Evolutionary conservation across 495 filamentous ascomycete species (phyloP), one percentile per base, ranked within the genome.

Genomic region (Penicillium salamii): DNA sequence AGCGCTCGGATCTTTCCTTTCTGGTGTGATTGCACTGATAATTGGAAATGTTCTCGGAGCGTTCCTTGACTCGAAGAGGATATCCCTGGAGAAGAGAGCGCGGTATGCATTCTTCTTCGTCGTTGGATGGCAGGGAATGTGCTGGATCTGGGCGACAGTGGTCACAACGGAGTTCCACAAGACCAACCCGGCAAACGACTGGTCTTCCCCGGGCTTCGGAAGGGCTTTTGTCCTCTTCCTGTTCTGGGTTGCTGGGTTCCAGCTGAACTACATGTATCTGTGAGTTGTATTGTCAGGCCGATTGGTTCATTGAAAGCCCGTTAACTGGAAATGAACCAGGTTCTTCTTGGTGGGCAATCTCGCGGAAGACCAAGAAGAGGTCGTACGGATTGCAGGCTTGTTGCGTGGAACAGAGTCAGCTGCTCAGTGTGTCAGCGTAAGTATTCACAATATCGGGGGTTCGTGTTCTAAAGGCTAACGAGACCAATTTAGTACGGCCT

Each of bases 231-330:
- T 70, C 0, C 67, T 85, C 9, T 85, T 80, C 55, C 41, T 85
- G 6, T 76, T 85, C 50, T 72, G 80, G 61, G 78, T 79, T 26
- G 59, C 72, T 18, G 75, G 78, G 0, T 86, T 86, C 56, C 81
- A 86, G 60, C 47, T 84, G 15, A 86, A 85, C 51, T 86, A 85
- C 57, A 71, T 84, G 50, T 84, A 77, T 55, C 57, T 84, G 71
- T 84, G 57, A 62, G 78, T 66, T 28, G 13, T 5, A 1, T 1
- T 5, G 3, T 7, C n/a, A 5, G 3, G 13, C 2, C 35, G 28
- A 13, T 7, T 7, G 8, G 0, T 13, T n/a, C 7, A 7, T 34
- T 19, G 14, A n/a, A 20, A 19, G 1, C 11, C 20, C 52, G 40
- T 56, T 60, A 18, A 62, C 43, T 17, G 21, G 9, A n/a, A 2